Evolutionary conservation across 352 stramenopile genomes (phyloP), one percentile per base, ranked within the genome.

Genomic region (Aphanomyces stellatus): DNA sequence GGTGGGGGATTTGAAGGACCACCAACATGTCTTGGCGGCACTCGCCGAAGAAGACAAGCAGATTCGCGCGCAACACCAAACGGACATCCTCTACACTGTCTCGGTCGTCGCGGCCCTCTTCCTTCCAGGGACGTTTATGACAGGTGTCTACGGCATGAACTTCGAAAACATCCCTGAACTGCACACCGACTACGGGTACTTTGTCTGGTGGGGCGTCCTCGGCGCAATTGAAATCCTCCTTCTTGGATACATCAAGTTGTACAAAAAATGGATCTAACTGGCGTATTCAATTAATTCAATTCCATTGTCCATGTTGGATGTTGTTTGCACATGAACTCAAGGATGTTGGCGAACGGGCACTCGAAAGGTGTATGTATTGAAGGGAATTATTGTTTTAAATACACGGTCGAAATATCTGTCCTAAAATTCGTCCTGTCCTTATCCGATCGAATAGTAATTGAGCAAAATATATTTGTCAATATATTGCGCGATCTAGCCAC

Each of bases 131-230:
- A 85, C 93, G 70, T 96, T 96, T 69, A 78, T 95, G 31, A 92
- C 87, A 17, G 82, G 82, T 19, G 65, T 96, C 8, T 94, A 94
- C 61, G 87, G 87, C 46, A 96, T 96, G 87, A 96, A 96, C 75
- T 96, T 94, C 61, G 76, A 79, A 27, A 76, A 88, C 62, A 96
- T 96, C 84, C 86, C 87, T 2, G 87, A 94, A 69, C 74, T 96
- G 30, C 53, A 81, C n/a, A 78, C 79, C 65, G 64, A 86, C 55
- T 71, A 90, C 49, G 87, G 85, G 35, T 96, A 96, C 69, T 77
- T 81, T 55, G 71, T 90, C 25, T 96, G 86, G 80, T 96, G 87
- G 87, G 71, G 70, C 7, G 74, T 79, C 22, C 75, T 88, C 41
- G 35, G 86, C 24, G 49, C 62, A 3, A 78, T 93, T 25, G 76